These are phyloP conservation scores for Metrosideros polymorpha DNA, from an alignment of 441 rosid species.

Conservation along the genomic window DNA sequence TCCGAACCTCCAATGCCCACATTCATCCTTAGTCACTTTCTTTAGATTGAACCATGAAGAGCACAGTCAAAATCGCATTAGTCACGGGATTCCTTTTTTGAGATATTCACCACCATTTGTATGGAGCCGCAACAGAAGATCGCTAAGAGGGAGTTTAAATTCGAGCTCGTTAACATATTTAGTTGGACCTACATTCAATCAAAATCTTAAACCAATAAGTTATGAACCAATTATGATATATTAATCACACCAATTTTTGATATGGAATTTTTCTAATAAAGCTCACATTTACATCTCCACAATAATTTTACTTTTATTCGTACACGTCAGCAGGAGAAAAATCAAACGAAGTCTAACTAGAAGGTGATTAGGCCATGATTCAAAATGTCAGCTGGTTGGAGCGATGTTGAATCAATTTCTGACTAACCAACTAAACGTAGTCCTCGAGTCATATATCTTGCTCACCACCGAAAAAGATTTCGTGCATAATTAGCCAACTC, in stretches of 20 bases:
- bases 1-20: fast-evolving
- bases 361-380: neutral
- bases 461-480: neutral
- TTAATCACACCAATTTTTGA: neutral
- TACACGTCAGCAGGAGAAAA: fast-evolving
- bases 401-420: neutral
- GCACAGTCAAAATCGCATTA: neutral
- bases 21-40: neutral
- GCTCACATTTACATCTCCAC: fast-evolving
- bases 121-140: too few species aligned
- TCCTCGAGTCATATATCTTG: neutral
- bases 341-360: neutral
- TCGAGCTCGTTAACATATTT: fast-evolving
- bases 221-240: too few species aligned
- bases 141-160: too few species aligned
- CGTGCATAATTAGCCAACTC: neutral
- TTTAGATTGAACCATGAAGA: neutral
- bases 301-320: neutral
- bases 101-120: neutral
- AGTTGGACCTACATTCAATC: neutral
- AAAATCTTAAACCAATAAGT: neutral
- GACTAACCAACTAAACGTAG: neutral
- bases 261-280: too few species aligned
- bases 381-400: neutral
- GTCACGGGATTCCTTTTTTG: neutral